These are phyloP conservation scores for Collariella sp. DNA, from an alignment of 495 filamentous ascomycete species.

Conservation along the genomic window DNA sequence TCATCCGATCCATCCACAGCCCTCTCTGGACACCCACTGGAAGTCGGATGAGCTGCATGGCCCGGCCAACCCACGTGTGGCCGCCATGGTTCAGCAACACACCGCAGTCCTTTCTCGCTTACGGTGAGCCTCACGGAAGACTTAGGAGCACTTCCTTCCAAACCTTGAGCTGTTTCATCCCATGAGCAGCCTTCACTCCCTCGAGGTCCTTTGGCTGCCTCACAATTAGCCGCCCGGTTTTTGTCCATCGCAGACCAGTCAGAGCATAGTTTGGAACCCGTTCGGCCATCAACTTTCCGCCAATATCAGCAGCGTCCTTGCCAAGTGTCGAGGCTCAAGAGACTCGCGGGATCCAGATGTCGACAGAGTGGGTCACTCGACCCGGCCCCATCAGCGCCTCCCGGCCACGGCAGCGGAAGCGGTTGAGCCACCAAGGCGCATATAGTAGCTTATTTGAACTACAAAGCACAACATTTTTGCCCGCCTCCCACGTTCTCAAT, in stretches of 20 bases:
- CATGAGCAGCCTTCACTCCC: neutral
- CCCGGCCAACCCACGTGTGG: slow-evolving; percentile 1
- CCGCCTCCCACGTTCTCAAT: too few relatives aligned
- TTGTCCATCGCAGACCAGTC: neutral
- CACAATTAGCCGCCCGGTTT: neutral
- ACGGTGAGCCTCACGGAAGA: neutral
- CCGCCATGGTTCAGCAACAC: neutral
- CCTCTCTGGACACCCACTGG: slow-evolving; percentile 12
- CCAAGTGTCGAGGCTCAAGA: too few relatives aligned
- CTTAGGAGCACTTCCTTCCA: neutral
- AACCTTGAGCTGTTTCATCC: slow-evolving; percentile 13
- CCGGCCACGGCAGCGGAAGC: too few relatives aligned
- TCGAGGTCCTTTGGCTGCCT: slow-evolving; percentile 12
- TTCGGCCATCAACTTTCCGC: too few relatives aligned
- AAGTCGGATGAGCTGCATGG: slow-evolving; percentile 14
- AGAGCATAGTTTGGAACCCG: neutral
- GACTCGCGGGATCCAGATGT: too few relatives aligned
- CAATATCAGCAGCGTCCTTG: too few relatives aligned
- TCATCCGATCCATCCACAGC: slow-evolving; percentile 12
- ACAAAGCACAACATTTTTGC: too few relatives aligned
- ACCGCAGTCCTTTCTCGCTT: neutral
- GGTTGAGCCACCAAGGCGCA: too few relatives aligned
- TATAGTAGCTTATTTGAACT: too few relatives aligned
- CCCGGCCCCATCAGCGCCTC: too few relatives aligned
- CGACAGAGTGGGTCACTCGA: too few relatives aligned